Base-by-base conservation (phyloP, 805 yeast genomes). In the Hemisphaericaspora nanyangensis region DNA sequence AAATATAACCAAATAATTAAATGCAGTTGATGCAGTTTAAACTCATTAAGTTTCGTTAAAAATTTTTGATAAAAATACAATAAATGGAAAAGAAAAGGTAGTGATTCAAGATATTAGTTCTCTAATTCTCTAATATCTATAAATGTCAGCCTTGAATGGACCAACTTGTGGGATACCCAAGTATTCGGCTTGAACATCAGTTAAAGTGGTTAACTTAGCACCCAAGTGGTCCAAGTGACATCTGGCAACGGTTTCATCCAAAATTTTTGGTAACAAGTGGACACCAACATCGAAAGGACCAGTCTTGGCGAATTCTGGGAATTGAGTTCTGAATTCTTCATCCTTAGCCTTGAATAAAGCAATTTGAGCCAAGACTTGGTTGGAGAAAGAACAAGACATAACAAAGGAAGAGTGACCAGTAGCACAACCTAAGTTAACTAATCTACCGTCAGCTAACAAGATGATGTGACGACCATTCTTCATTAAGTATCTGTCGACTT, bases 401-500 rank as follows among this genome's bases (percentile, higher is more conserved):
- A 91, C 99, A 66, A 91, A 91, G 30, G 97, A 88, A 37, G 98
- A 85, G 80, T 91, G 99, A 67, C 99, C 99, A 61, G 98, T 91
- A 67, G 98, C 99, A 78, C 98, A 93, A 61, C 99, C 99, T 67
- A 91, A 80, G 89, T 91, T 91, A 67, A 91, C 98, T 62, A 91
- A 84, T 79, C 99, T 89, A 76, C 99, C 99, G 74, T 90, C 96
- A 54, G 99, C 99, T 61, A 91, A 85, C 65, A 91, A 79, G 75
- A 91, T 89, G 65, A 91, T 65, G 78, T 91, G 98, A 66, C 85
- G 86, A 63, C 98, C 98, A 61, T 76, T 76, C 64, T 78, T 72
- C 74, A 91, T 73, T 68, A 87, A 76, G 83, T 71, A 91, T 77
- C 99, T 87, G 85, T 91, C 99, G 62, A 91, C 99, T 76, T 90